Conservation (phyloP, 768 basidiomycete genomes). For the Auricularia heimuer region DNA sequence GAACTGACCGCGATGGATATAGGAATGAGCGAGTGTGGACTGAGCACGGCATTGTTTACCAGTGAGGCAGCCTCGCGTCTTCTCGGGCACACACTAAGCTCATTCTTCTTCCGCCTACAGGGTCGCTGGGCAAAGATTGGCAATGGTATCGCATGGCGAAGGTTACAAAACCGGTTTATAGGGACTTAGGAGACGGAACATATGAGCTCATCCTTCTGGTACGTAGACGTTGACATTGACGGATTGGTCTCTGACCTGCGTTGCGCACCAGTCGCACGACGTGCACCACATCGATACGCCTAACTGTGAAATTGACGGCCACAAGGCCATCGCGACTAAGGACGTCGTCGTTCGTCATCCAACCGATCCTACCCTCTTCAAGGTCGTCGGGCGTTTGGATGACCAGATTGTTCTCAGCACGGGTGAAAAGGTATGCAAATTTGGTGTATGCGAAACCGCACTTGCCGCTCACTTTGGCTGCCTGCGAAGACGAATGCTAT, state of each 20-base stretch:
- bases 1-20: neutral
- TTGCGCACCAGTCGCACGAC: neutral
- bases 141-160: neutral
- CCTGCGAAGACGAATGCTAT: neutral
- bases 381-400: constrained; percentile 30
- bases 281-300: constrained; percentile 1
- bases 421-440: constrained; percentile 33
- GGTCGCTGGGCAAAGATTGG: neutral
- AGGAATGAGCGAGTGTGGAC: neutral
- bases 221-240: neutral
- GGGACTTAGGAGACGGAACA: neutral
- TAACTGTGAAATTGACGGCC: constrained; percentile 3
- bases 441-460: neutral
- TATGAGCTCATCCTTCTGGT: neutral
- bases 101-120: neutral
- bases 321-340: constrained; percentile 5
- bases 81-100: neutral
- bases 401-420: constrained; percentile 34
- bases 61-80: neutral
- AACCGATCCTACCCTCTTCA: constrained; percentile 20
- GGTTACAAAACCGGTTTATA: neutral
- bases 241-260: no score
- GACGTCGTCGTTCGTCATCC: constrained; percentile 30
- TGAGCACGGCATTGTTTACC: neutral
- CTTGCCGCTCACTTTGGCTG: no score